A percentile compares a stretch with the other conserved stretches of the same genome.
Evolutionary conservation across 306 rosid species (phyloP).

Genomic region (Quercus berberidifolia): DNA sequence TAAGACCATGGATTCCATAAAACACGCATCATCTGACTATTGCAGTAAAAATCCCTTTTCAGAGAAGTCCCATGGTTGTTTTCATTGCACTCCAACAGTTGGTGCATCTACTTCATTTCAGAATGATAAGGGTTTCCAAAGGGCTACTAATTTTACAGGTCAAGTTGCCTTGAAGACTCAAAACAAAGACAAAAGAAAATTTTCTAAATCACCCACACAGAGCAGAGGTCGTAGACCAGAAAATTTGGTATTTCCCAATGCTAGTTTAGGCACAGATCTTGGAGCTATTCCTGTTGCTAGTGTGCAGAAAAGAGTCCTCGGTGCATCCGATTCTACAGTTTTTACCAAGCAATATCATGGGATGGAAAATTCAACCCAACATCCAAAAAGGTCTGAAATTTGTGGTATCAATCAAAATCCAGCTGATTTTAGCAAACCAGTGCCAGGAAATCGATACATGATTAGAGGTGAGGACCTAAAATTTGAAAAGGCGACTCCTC

Average conservation of each 20-base stretch:
- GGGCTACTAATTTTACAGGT: slow-evolving; percentile 33
- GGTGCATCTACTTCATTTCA: slow-evolving; percentile 54
- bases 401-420: slow-evolving; percentile 80
- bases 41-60: slow-evolving; percentile 39
- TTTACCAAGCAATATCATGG: slow-evolving; percentile 24
- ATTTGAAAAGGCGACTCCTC: slow-evolving; percentile 36
- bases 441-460: slow-evolving; percentile 67
- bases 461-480: slow-evolving; percentile 81
- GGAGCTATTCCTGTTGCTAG: slow-evolving; percentile 26
- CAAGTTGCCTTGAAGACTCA: slow-evolving; percentile 45
- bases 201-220: slow-evolving; percentile 37
- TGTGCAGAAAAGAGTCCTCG: slow-evolving; percentile 20
- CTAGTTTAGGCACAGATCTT: slow-evolving; percentile 22
- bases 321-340: slow-evolving; percentile 27
- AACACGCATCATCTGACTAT: slow-evolving; percentile 41
- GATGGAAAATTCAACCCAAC: slow-evolving; percentile 32
- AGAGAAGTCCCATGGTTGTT: slow-evolving; percentile 54
- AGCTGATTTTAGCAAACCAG: slow-evolving; percentile 79
- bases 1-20: slow-evolving; percentile 39
- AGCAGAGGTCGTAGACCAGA: slow-evolving; percentile 32
- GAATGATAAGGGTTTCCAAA: slow-evolving; percentile 32
- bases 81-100: slow-evolving; percentile 40
- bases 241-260: slow-evolving; percentile 17
- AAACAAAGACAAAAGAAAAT: slow-evolving; percentile 51
- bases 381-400: slow-evolving; percentile 28